Base-by-base conservation (phyloP, 1,139 yeast species). In the Kodamaea sp. region DNA sequence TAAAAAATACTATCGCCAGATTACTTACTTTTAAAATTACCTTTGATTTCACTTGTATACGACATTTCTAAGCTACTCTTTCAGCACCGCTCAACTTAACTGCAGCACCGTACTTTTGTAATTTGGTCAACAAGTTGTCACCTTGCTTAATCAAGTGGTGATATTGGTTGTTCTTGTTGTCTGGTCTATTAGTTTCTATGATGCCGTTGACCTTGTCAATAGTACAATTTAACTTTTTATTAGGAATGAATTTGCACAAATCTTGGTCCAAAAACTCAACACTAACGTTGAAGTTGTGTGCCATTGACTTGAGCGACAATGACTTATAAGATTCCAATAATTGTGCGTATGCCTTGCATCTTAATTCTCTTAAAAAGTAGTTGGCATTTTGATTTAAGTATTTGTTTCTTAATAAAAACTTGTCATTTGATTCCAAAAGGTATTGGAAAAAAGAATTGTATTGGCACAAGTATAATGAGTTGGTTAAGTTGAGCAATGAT, bases 21-120 rank as follows among this genome's bases (percentile, higher is more conserved):
- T 15, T 11, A 22, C 11, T 15, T 24, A 29, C 24, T 15, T 10
- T 20, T 20, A 31, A 24, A 31, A 8, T 15, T 31, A 15, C 27
- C 23, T 9, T 22, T 15, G 10, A 6, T 23, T 11, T 27, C 29
- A 20, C 24, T 6, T 34, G 35, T 28, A 6, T 20, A 12, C 29
- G 11, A 15, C 30, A 28, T 31, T 10, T 26, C 40, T 45, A 53
- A 7, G 51, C 55, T 24, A 77, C 81, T 54, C 81, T 75, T 58
- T 89, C 96, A 27, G 96, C 88, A 34, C 97, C 97, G 57, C 95
- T 84, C 55, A 92, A 76, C 62, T 94, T 85, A 38, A 92, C 97
- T 10, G 97, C 97, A 29, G 97, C 96, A 36, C 96, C 96, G 56
- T 92, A 92, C 64, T 90, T 92, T 60, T 94, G 98, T 57, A 94